A percentile compares a stretch with the other conserved stretches of the same genome.
These are phyloP conservation scores for Hygrophila difformis DNA, from an alignment of 257 asterid species.

Conservation along the genomic window DNA sequence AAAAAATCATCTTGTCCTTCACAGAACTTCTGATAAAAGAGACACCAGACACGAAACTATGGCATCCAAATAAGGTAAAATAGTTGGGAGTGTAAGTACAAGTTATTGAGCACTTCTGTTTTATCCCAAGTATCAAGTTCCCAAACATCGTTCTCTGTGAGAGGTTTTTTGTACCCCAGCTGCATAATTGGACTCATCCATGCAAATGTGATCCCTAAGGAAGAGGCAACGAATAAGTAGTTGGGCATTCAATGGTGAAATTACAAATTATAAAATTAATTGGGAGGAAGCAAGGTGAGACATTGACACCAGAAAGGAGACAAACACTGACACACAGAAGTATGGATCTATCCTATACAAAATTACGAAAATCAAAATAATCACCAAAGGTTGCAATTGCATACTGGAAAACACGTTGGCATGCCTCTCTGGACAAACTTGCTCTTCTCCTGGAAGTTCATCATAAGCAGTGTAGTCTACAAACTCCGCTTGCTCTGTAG, in stretches of 20 bases:
- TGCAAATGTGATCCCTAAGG: constrained; percentile 47
- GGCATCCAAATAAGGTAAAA: neutral
- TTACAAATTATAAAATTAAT: constrained; percentile 63
- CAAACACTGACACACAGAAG: no score
- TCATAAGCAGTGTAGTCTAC: constrained; percentile 59
- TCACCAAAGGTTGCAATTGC: constrained; percentile 23
- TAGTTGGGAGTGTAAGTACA: constrained; percentile 30
- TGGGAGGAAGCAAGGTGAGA: no score
- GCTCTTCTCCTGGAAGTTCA: constrained; percentile 82
- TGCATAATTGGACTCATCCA: constrained; percentile 88
- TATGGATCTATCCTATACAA: no score
- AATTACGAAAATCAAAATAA: no score
- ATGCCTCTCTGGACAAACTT: constrained; percentile 89
- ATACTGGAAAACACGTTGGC: constrained; percentile 62
- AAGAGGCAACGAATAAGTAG: neutral
- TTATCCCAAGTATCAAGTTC: constrained; percentile 87
- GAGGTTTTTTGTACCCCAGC: constrained; percentile 86
- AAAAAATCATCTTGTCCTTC: neutral
- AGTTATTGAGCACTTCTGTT: constrained; percentile 72
- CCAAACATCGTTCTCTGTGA: constrained; percentile 95
- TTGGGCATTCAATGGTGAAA: constrained; percentile 8
- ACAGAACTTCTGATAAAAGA: neutral
- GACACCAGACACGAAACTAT: neutral
- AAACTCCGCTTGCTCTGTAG: constrained; percentile 49
- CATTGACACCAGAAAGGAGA: neutral